Evolutionary conservation across 2,329 filamentous ascomycete species (phyloP).

Genomic region (Phaeosphaeria sp.): DNA sequence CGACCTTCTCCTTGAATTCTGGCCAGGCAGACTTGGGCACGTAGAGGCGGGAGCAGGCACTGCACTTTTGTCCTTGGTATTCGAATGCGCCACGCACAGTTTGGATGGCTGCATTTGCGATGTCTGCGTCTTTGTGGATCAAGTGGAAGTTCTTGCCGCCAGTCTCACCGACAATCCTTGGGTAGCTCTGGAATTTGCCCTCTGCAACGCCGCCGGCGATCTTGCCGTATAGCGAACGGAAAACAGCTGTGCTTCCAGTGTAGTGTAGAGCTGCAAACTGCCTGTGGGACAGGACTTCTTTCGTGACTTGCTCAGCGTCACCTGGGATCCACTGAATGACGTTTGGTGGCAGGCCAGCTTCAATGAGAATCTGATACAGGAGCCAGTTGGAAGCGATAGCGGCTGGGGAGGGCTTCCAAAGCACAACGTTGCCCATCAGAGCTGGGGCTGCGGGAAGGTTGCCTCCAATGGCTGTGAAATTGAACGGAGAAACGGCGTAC

Average conservation of each 20-base stretch:
- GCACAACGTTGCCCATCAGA: conserved; percentile 89
- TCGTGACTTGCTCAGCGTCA: conserved; percentile 83
- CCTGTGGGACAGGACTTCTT: conserved; percentile 75
- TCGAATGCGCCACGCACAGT: conserved; percentile 89
- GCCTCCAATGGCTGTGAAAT: conserved; percentile 93
- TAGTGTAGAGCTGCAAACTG: conserved; percentile 93
- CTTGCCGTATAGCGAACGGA: conserved; percentile 85
- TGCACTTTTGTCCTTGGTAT: conserved; percentile 92
- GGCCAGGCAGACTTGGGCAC: conserved; percentile 78
- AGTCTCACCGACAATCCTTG: conserved; percentile 87
- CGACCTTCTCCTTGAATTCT: conserved; percentile 71
- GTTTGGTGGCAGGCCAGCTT: conserved; percentile 86
- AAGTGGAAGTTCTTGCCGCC: conserved; percentile 95
- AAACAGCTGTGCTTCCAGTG: conserved; percentile 90
- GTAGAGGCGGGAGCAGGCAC: conserved; percentile 81
- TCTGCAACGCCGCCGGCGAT: conserved; percentile 83
- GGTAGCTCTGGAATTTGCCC: conserved; percentile 83
- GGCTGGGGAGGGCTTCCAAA: conserved; percentile 95
- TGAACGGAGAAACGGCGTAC: conserved; percentile 93
- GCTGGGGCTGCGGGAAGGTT: conserved; percentile 85
- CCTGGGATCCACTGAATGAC: conserved; percentile 96
- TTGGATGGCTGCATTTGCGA: conserved; percentile 79
- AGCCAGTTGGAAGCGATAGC: conserved; percentile 92
- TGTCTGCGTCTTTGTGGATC: conserved; percentile 77
- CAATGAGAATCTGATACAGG: conserved; percentile 86